Evolutionary conservation across 805 yeast species (phyloP).

Genomic region (Dipodascus albidus): DNA sequence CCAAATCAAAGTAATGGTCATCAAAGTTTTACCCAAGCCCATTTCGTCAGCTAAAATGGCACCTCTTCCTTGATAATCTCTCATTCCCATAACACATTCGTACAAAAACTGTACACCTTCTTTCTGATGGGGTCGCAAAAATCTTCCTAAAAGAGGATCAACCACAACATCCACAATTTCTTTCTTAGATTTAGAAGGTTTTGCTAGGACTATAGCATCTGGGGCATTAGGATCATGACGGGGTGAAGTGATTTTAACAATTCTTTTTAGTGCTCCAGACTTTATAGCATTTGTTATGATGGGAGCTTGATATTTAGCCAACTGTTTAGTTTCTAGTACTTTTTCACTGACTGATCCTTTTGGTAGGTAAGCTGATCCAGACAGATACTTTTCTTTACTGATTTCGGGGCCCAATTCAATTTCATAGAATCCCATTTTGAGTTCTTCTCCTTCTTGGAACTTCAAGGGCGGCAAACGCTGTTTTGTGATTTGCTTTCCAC

Average conservation of each 20-base stretch:
- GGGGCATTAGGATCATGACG: conserved; percentile 19
- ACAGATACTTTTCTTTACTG: not conserved
- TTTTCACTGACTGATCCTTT: not conserved
- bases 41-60: conserved; percentile 91
- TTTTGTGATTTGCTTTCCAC: conserved; percentile 9
- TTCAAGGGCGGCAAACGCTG: conserved; percentile 3
- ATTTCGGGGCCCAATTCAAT: conserved; percentile 21
- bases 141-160: conserved; percentile 25
- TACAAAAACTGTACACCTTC: conserved; percentile 78
- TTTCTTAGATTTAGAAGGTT: conserved; percentile 6
- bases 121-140: conserved; percentile 72
- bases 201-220: conserved; percentile 20
- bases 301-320: not conserved
- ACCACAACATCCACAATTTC: conserved; percentile 23
- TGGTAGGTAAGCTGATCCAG: not conserved
- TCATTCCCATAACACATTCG: conserved; percentile 67
- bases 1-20: conserved; percentile 77
- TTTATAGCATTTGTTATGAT: not conserved
- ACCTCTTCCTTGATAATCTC: conserved; percentile 42
- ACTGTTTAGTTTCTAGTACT: not conserved
- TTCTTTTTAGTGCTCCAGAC: not conserved
- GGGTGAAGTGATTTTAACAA: conserved; percentile 2
- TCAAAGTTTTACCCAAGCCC: conserved; percentile 90
- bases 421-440: conserved; percentile 49
- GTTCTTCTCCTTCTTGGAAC: conserved; percentile 28